Evolutionary conservation across 768 basidiomycete genomes (phyloP).

Genomic region (Tricholoma bakamatsutake): DNA sequence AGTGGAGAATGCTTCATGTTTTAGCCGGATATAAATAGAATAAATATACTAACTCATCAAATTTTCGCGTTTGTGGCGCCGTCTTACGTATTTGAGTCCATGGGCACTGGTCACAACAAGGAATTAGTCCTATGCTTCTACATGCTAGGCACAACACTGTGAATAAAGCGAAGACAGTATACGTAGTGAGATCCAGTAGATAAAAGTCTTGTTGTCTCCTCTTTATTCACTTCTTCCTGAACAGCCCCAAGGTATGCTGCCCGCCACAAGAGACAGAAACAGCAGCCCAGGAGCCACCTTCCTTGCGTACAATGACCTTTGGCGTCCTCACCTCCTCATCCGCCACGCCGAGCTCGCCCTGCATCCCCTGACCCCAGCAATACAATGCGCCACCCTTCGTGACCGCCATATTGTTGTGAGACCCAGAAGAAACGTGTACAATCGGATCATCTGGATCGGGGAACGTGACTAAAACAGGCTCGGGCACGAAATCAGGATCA

Average conservation of each 20-base stretch:
- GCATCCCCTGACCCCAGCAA: conserved; percentile 74
- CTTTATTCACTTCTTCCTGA: conserved; percentile 49
- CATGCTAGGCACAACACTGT: background rate
- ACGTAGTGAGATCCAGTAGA: background rate
- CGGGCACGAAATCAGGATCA: conserved; percentile 53
- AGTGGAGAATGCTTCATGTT: background rate
- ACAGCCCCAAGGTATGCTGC: conserved; percentile 69
- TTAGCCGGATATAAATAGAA: too few relatives aligned
- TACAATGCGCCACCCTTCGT: conserved; percentile 64
- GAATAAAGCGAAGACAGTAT: background rate
- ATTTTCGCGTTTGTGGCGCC: background rate
- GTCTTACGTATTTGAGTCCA: background rate
- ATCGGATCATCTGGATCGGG: conserved; percentile 60
- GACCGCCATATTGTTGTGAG: conserved; percentile 68
- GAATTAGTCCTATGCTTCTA: background rate
- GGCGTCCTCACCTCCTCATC: conserved; percentile 59
- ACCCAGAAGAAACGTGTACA: conserved; percentile 59
- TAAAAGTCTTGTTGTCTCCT: background rate
- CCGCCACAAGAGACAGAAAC: conserved; percentile 67
- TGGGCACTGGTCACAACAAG: too few relatives aligned
- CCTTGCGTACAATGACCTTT: conserved; percentile 60
- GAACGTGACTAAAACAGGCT: conserved; percentile 63
- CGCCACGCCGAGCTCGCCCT: conserved; percentile 67
- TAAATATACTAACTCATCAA: background rate
- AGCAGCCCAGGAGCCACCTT: conserved; percentile 67